These are phyloP conservation scores for Umbellularia californica DNA, from an alignment of 164 flowering plant species.

Conservation along the genomic window DNA sequence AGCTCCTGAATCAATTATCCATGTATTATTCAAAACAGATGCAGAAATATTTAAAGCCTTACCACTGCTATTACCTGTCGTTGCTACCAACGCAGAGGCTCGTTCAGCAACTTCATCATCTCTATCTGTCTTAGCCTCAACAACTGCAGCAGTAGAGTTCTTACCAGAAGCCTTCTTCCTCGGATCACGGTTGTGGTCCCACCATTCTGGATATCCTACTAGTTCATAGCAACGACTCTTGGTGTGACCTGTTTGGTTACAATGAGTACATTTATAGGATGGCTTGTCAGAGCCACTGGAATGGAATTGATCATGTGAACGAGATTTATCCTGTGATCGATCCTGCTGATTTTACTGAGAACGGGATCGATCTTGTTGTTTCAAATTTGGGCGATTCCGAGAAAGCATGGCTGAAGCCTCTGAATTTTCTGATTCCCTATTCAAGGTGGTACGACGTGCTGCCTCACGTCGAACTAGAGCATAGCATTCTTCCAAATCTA, in stretches of 20 bases:
- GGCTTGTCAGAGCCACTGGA: background rate
- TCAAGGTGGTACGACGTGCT: background rate
- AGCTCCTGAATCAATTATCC: conserved; percentile 6
- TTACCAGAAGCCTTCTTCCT: background rate
- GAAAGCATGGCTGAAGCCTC: background rate
- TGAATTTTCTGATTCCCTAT: background rate
- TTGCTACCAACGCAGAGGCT: background rate
- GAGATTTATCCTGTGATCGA: background rate
- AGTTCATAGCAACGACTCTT: too few species aligned
- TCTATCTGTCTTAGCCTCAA: background rate
- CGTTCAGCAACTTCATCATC: background rate
- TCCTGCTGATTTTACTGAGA: rapidly evolving
- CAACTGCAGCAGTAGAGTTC: background rate
- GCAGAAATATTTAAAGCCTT: background rate
- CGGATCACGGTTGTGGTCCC: background rate
- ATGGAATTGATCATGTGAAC: background rate
- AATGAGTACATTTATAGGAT: background rate
- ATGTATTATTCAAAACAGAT: background rate
- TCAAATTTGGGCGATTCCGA: background rate
- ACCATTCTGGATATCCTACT: too few species aligned
- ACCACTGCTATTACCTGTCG: background rate
- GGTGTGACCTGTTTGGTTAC: too few species aligned
- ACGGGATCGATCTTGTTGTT: background rate
- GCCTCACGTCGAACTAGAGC: too few species aligned
- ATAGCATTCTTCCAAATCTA: too few species aligned